A percentile compares a stretch with the other conserved stretches of the same genome.
phyloP scores from a whole-genome alignment of 2,329 filamentous ascomycete genomes.

The Cercospora sp. region DNA sequence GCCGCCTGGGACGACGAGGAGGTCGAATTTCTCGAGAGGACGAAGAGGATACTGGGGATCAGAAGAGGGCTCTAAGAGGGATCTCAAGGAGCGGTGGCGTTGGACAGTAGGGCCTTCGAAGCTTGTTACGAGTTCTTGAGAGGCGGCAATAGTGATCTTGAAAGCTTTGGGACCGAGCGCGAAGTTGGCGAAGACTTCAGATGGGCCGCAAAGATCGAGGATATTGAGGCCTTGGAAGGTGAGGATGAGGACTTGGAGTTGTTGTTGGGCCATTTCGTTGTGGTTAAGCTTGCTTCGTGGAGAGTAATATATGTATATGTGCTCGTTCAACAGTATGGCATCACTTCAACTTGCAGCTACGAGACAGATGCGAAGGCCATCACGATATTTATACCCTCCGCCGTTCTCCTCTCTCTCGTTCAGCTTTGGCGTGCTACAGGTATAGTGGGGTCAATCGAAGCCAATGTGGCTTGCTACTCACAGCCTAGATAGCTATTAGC shows the following conservation, averaged over 20 bases:
- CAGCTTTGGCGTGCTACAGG: neutral
- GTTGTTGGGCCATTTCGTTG: neutral
- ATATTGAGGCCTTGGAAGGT: slow-evolving; percentile 21
- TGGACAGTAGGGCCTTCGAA: slow-evolving; percentile 18
- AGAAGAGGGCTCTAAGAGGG: neutral
- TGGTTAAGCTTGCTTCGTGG: neutral
- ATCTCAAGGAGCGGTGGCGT: slow-evolving; percentile 2
- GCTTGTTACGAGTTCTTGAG: slow-evolving; percentile 8
- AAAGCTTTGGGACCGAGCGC: neutral
- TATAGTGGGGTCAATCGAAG: neutral
- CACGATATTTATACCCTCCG: neutral
- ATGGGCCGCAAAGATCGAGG: slow-evolving; percentile 23
- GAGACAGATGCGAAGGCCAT: neutral
- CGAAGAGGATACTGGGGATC: neutral
- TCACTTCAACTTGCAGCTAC: neutral
- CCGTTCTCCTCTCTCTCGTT: neutral
- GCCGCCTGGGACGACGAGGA: slow-evolving; percentile 20
- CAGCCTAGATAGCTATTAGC: neutral
- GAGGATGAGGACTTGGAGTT: slow-evolving; percentile 17
- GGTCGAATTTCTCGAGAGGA: slow-evolving; percentile 1
- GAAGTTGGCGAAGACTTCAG: slow-evolving; percentile 23
- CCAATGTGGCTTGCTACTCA: neutral
- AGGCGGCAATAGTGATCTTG: slow-evolving; percentile 16
- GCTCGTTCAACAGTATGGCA: neutral
- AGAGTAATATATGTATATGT: neutral